phyloP scores from a whole-genome alignment of 768 basidiomycete species.

The Phanerodontia chrysosporium region DNA sequence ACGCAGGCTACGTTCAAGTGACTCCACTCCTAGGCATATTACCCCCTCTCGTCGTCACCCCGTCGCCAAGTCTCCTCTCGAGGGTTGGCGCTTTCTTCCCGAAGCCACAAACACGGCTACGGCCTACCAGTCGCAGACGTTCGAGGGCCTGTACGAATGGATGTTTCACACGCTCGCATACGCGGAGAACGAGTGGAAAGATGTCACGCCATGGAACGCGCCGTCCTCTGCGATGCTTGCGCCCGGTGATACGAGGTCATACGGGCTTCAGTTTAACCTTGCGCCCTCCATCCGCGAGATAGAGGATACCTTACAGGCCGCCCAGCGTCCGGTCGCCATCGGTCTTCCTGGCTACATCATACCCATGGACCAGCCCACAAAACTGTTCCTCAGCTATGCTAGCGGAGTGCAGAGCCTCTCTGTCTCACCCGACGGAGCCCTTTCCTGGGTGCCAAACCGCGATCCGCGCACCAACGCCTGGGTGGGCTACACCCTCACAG shows the following conservation, averaged over 20 bases:
- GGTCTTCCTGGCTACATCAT: conserved; percentile 53
- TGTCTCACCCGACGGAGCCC: conserved; percentile 42
- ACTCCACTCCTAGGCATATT: conserved; percentile 53
- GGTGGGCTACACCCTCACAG: conserved; percentile 45
- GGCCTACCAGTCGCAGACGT: conserved; percentile 56
- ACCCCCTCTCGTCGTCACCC: conserved; percentile 46
- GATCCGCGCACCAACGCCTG: conserved; percentile 39
- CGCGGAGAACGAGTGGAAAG: conserved; percentile 51
- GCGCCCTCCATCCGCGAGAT: conserved; percentile 47
- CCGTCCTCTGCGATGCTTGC: conserved; percentile 44
- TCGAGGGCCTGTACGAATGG: conserved; percentile 58
- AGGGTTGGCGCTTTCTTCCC: conserved; percentile 55
- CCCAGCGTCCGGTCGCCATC: conserved; percentile 43
- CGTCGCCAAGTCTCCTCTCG: conserved; percentile 44
- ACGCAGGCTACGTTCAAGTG: conserved; percentile 48
- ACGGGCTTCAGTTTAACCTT: conserved; percentile 49
- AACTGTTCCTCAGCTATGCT: conserved; percentile 46
- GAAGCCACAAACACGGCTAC: conserved; percentile 42
- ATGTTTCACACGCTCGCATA: conserved; percentile 55
- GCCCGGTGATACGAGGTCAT: conserved; percentile 45
- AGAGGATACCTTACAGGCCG: conserved; percentile 39
- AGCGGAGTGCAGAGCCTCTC: conserved; percentile 38
- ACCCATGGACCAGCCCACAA: conserved; percentile 43
- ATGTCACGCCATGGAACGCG: conserved; percentile 50
- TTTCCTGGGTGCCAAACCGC: conserved; percentile 40